Conservation (phyloP, 768 basidiomycete species). For the Hortiboletus flavorubellus region DNA sequence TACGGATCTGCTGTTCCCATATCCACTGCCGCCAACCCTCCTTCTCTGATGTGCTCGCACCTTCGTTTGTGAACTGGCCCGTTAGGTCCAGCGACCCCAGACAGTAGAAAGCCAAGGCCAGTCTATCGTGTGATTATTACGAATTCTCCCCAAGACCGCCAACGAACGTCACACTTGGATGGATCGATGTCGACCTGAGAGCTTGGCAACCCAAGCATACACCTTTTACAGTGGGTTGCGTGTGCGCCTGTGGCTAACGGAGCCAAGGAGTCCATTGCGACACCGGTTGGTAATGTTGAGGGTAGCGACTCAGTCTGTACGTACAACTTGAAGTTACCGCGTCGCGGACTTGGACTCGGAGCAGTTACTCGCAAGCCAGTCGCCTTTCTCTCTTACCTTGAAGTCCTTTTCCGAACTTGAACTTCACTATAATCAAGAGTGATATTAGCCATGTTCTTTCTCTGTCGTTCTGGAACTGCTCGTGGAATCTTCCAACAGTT, state of each 20-base stretch:
- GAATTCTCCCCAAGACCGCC: slow-evolving; percentile 12
- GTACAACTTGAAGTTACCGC: no score
- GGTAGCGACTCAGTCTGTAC: no score
- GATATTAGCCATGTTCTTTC: no score
- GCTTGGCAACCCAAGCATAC: slow-evolving; percentile 65
- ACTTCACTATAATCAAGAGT: no score
- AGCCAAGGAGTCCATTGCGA: slow-evolving; percentile 17
- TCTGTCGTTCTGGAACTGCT: no score
- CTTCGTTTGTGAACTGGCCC: slow-evolving; percentile 38
- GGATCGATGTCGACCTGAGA: slow-evolving; percentile 69
- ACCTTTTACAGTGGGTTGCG: slow-evolving; percentile 62
- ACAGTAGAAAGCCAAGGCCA: slow-evolving; percentile 88
- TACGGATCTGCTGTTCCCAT: slow-evolving; percentile 81
- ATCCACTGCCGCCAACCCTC: slow-evolving; percentile 77
- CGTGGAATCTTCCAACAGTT: no score
- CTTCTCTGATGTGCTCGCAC: slow-evolving; percentile 51
- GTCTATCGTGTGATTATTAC: slow-evolving; percentile 40
- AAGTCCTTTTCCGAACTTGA: no score
- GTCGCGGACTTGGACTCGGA: no score
- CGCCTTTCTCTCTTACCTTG: no score
- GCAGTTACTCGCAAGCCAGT: no score
- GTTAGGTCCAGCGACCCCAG: slow-evolving; percentile 81
- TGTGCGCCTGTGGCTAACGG: slow-evolving; percentile 49
- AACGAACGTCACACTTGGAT: slow-evolving; percentile 51
- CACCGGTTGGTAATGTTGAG: neutral